Evolutionary conservation across 345 rosid genomes (phyloP), one percentile per base, ranked within the genome.

Genomic region (Brassica juncea): DNA sequence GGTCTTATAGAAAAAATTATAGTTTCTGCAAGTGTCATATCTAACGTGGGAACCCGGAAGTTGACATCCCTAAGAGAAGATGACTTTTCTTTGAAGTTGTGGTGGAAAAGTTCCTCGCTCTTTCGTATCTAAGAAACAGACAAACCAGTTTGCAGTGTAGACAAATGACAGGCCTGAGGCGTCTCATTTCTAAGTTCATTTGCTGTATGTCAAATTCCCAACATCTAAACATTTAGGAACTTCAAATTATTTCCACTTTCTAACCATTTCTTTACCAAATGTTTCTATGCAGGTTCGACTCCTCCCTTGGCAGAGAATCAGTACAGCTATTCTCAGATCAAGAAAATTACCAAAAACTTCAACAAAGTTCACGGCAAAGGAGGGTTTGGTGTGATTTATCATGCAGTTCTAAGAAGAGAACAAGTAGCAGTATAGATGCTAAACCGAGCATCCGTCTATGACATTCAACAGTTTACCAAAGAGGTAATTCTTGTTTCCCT

Each of bases 361-460:
- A 62, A 6, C 0, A 61, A 11, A 63, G 61, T 62, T 62, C 31
- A 28, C 16, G 77, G 70, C 28, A 44, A 73, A 74, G 78, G 78
- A 74, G 37, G 55, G 7, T 65, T 65, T 65, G 78, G 71, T 74
- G 73, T 75, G 16, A 34, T 74, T 66, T 74, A 74, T 65, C 65
- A 23, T 65, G 78, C 65, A 34, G 71, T 21, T 74, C 58, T 65
- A 21, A 65, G 35, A 0, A 2, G n/a, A 0, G 5, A 76, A 25
- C 59, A 39, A 57, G 68, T 68, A 57, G 79, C 68, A 6, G 79
- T 67, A 15, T 39, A 76, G 68, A 68, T 68, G 60, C 59, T 76
- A 67, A 68, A 68, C 79, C 79, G 79, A 68, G 21, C 67, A 15
- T 68, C 79, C 42, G 58, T 68, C 60, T 68, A 76, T 59, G 2